Base-by-base conservation (phyloP, 1,139 yeast species). In the Pichia sp. region DNA sequence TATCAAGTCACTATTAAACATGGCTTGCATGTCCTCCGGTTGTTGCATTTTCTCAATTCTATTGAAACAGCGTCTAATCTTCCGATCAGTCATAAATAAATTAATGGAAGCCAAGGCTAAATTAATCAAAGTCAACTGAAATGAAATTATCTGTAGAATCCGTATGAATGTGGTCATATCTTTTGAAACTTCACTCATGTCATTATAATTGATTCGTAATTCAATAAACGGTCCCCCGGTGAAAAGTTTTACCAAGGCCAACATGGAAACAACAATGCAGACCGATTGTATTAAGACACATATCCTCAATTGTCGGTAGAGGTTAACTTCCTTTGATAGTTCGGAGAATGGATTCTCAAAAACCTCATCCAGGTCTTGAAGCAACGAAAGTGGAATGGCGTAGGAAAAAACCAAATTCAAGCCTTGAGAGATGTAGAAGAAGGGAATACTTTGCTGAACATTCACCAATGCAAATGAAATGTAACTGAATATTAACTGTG, bases 381-480 rank as follows among this genome's bases (percentile, higher is more conserved):
- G 39, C 6, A 51, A 31, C 6, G 52, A 33, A 10, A 54, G 29
- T 3, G 58, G 57, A 23, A 52, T 41, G 24, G 47, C 40, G 37
- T 52, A 54, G 5, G 54, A 47, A 3, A 47, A 45, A 4, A 51
- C 21, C 9, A 51, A 41, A 29, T 51, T 52, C 33, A 43, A 44
- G 3, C 45, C 22, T 37, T 47, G 47, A 6, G 54, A 49, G 2
- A 50, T 26, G 18, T 39, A 39, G 38, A 50, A 56, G 3, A 66
- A 42, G 1, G 60, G 41, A 4, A 76, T 74, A 20, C 70, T 50
- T 35, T 67, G 60, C 22, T 57, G 60, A 8, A 71, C 60, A 14
- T 59, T 63, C 16, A 69, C 67, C 42, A 65, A 66, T 1, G 74
- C 72, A 24, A 67, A 62, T 3, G 64, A 59, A 16, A 59, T 51